A percentile compares a stretch with the other conserved stretches of the same genome.
Evolutionary conservation across 148 eudicot species (phyloP).

Genomic region (Camellia lanceoleosa): DNA sequence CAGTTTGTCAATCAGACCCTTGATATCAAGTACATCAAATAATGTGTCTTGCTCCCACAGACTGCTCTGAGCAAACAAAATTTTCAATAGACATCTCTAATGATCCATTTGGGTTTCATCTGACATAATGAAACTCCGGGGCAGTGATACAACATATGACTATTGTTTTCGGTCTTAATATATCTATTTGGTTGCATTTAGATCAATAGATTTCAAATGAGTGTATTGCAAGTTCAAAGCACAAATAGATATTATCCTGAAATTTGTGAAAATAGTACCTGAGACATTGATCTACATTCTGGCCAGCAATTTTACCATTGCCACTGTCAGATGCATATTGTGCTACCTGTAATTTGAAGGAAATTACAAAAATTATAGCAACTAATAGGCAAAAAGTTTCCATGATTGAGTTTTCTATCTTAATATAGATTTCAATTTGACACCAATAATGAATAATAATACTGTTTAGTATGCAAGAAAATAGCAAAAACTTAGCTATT

Average conservation of each 20-base stretch:
- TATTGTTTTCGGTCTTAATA: neutral
- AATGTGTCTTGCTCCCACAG: no score
- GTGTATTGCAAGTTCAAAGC: neutral
- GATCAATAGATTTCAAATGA: neutral
- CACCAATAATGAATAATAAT: neutral
- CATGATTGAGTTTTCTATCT: neutral
- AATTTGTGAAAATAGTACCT: conserved; percentile 40
- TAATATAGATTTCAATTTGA: neutral
- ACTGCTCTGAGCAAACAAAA: no score
- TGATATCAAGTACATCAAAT: no score
- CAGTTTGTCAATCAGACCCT: no score
- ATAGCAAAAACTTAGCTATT: neutral
- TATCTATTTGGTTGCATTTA: neutral
- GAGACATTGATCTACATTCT: conserved; percentile 76
- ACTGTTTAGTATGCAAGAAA: neutral
- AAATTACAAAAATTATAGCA: neutral
- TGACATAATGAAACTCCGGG: no score
- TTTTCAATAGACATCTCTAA: no score
- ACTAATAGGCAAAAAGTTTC: no score
- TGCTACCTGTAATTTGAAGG: conserved; percentile 62
- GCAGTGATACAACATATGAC: no score
- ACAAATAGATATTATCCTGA: neutral
- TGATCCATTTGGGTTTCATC: no score
- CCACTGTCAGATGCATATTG: conserved; percentile 83
- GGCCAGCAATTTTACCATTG: conserved; percentile 62